Conservation (phyloP, 495 filamentous ascomycete genomes). For the Patellaria atrata region DNA sequence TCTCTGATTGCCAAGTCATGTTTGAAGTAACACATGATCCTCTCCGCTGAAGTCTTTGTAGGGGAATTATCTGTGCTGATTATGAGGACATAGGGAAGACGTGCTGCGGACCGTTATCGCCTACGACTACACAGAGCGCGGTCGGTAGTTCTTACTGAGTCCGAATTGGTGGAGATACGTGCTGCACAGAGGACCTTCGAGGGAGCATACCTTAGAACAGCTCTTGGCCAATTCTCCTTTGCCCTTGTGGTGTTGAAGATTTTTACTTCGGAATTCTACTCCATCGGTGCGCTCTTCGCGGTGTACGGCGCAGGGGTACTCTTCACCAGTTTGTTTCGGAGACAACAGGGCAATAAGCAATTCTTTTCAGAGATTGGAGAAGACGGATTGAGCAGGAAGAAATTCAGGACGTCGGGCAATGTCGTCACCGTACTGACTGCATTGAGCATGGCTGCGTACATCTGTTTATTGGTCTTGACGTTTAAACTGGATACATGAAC, state of each 20-base stretch:
- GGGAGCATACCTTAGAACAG: constrained; percentile 90
- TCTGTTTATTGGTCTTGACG: constrained; percentile 62
- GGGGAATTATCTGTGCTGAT: no score
- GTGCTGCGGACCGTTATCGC: constrained; percentile 23
- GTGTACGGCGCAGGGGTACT: constrained; percentile 78
- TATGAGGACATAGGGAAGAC: constrained; percentile 30
- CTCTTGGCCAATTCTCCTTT: constrained; percentile 87
- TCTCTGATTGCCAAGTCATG: no score
- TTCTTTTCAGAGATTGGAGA: constrained; percentile 71
- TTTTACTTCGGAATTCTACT: constrained; percentile 90
- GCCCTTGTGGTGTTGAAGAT: constrained; percentile 89
- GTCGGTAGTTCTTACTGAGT: constrained; percentile 62
- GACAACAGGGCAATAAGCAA: constrained; percentile 81
- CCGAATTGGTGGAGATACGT: constrained; percentile 85
- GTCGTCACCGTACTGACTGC: constrained; percentile 60
- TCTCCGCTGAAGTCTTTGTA: no score
- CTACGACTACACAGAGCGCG: constrained; percentile 74
- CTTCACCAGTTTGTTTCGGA: constrained; percentile 61
- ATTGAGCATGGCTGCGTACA: constrained; percentile 73
- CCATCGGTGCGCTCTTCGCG: constrained; percentile 81
- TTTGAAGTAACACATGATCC: no score
- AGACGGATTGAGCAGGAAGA: constrained; percentile 52
- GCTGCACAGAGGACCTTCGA: constrained; percentile 94
- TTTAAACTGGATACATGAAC: constrained; percentile 27
- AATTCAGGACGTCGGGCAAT: constrained; percentile 79